Evolutionary conservation across 805 yeast species (phyloP).

Genomic region (Zygosaccharomyces gambellarensis): DNA sequence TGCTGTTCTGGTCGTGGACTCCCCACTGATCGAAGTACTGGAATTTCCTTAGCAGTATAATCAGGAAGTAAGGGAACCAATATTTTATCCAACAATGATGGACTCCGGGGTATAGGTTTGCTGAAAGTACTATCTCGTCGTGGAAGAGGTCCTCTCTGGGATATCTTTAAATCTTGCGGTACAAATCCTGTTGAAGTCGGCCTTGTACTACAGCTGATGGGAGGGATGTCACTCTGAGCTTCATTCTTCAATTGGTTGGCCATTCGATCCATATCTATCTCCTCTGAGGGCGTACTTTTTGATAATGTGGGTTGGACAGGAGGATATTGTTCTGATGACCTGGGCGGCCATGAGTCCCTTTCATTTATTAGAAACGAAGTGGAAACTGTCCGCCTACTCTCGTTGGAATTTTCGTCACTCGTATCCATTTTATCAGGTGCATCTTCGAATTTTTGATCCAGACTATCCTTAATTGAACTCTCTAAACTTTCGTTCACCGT

Average conservation of each 20-base stretch:
- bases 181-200: background rate
- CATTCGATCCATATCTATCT: background rate
- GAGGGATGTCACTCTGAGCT: background rate
- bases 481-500: background rate
- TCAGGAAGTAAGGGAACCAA: conserved; percentile 11
- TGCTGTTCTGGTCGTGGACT: conserved; percentile 5
- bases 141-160: background rate
- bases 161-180: conserved; percentile 1
- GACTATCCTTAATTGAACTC: conserved; percentile 1
- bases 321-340: background rate
- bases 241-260: background rate
- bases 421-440: background rate
- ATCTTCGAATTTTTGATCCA: conserved; percentile 1
- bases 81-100: conserved; percentile 20
- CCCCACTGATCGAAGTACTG: conserved; percentile 14
- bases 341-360: background rate
- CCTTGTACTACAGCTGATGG: background rate
- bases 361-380: background rate
- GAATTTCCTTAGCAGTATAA: conserved; percentile 2
- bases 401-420: background rate
- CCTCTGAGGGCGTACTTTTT: background rate
- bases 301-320: background rate
- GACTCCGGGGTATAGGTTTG: conserved; percentile 12
- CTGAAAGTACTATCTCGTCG: background rate
- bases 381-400: background rate